Evolutionary conservation across 352 stramenopile genomes (phyloP), one percentile per base, ranked within the genome.

Genomic region (Albugo laibachii): DNA sequence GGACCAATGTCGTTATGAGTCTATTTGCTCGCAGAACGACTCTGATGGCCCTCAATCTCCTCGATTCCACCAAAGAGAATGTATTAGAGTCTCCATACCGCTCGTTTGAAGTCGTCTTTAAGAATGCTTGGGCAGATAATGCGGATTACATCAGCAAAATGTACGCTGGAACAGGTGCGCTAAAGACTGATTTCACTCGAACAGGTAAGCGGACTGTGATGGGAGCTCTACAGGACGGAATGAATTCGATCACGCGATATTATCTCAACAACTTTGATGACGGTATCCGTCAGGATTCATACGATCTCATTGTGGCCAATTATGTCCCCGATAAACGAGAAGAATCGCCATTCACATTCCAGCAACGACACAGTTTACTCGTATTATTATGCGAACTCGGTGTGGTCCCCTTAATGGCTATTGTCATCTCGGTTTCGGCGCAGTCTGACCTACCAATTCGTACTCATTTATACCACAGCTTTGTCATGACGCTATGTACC

Each of bases 191-290:
- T 57, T 97, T 96, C 49, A 97, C 92, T 19, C 61, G 89, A 40
- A 97, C 89, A 48, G 92, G 93, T 48, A 91, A 95, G 61, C 81
- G 88, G 48, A 97, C 84, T 15, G 63, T 83, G 47, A 51, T 58
- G 5, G 92, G 92, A 31, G 77, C 85, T 34, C 41, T 98, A 35
- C 80, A 96, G 52, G 93, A 98, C 68, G 92, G 91, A 34, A 47
- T 95, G 52, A 97, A 97, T 62, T 96, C 85, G 35, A 61, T 96
- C 37, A 93, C 83, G 53, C 63, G 92, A 14, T 98, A 96, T 62
- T 96, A 96, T 59, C 63, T 96, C 16, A 97, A 97, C 64, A 97
- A 97, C 59, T 97, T 98, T 64, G 52, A 69, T 34, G 91, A 98
- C 58, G 84, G 82, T 36, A 64, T 89, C 54, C 80, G 72, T 45